Evolutionary conservation across 1,284 basidiomycete genomes (phyloP).

Genomic region (Malassezia furfur): DNA sequence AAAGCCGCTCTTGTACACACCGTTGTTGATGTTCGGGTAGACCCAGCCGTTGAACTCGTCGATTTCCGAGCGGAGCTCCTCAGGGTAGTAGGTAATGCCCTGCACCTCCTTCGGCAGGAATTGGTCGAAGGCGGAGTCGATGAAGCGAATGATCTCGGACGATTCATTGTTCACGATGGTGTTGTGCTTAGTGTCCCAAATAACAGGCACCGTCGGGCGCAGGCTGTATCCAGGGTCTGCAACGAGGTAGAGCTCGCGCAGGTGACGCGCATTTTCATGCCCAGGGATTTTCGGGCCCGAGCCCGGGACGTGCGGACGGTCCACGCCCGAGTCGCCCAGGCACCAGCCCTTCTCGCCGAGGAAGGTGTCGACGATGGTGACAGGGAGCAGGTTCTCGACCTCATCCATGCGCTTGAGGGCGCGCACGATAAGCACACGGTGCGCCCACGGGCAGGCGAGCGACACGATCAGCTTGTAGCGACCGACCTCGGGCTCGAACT

Average conservation of each 20-base stretch:
- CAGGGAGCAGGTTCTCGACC: conserved; percentile 58
- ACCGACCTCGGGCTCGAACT: conserved; percentile 74
- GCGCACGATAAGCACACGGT: conserved; percentile 75
- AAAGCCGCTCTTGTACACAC: conserved; percentile 77
- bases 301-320: conserved; percentile 25
- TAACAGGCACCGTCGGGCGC: conserved; percentile 56
- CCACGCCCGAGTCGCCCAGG: conserved; percentile 55
- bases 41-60: conserved; percentile 81
- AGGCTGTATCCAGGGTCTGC: conserved; percentile 55
- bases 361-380: conserved; percentile 63
- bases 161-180: conserved; percentile 75
- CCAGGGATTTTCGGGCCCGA: conserved; percentile 39
- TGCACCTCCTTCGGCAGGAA: conserved; percentile 30
- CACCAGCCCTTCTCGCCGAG: conserved; percentile 80
- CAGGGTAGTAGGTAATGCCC: conserved; percentile 57
- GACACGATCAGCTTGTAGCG: conserved; percentile 46
- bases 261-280: conserved; percentile 54
- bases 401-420: conserved; percentile 84
- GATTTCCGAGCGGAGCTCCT: conserved; percentile 61
- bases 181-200: conserved; percentile 83
- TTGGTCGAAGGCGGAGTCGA: conserved; percentile 56
- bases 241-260: conserved; percentile 76
- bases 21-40: conserved; percentile 49
- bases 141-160: conserved; percentile 65
- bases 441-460: conserved; percentile 68